A percentile compares a stretch with the other conserved stretches of the same genome.
Conservation (phyloP, 2,329 filamentous ascomycete species). For the Alternaria burnsii region DNA sequence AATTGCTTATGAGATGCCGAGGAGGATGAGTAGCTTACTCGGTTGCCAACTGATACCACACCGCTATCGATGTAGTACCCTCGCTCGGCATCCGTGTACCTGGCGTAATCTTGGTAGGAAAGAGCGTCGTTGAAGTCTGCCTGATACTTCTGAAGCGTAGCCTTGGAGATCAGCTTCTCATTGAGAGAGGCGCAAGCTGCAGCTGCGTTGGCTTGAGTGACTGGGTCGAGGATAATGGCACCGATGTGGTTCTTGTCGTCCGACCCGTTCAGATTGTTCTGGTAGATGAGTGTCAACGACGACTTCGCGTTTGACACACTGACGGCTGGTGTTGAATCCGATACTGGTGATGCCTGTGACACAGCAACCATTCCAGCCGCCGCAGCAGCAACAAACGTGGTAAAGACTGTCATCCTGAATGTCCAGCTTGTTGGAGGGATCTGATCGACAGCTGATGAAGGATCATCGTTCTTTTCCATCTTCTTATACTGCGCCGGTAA, state of each 20-base stretch:
- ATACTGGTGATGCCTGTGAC: conserved; percentile 28
- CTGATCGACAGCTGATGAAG: conserved; percentile 5
- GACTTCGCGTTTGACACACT: conserved; percentile 45
- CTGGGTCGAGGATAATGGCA: conserved; percentile 59
- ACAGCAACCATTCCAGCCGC: conserved; percentile 29
- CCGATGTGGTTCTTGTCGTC: conserved; percentile 63
- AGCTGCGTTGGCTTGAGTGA: conserved; percentile 49
- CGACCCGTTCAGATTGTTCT: conserved; percentile 64
- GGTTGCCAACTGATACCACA: conserved; percentile 48
- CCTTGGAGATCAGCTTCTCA: conserved; percentile 58
- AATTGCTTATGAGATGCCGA: conserved; percentile 42
- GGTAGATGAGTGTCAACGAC: conserved; percentile 61
- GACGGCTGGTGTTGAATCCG: conserved; percentile 21
- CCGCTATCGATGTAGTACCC: conserved; percentile 57
- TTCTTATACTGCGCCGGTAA: conserved; percentile 37
- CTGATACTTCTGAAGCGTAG: conserved; percentile 54
- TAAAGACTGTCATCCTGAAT: conserved; percentile 34
- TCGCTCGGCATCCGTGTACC: conserved; percentile 47
- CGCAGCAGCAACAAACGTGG: conserved; percentile 32
- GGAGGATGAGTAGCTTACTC: conserved; percentile 47
- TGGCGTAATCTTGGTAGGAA: conserved; percentile 56
- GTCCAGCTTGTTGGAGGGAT: not conserved
- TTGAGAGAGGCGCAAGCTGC: conserved; percentile 58
- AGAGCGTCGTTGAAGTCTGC: conserved; percentile 58
- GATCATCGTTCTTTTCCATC: not conserved